phyloP scores from a whole-genome alignment of 768 basidiomycete species.

The Psilocybe cubensis region DNA sequence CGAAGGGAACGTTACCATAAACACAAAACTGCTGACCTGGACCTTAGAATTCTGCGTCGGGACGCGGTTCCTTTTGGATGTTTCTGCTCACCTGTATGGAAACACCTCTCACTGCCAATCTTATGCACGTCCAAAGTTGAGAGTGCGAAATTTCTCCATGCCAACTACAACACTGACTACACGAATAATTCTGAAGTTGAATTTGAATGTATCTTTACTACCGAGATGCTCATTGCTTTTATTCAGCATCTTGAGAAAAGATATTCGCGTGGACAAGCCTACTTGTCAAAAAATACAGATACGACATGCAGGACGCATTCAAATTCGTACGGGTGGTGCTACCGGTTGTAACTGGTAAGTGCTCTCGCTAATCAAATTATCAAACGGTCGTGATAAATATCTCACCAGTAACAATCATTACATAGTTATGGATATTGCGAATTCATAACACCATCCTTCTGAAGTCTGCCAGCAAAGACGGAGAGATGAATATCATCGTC shows the following conservation, averaged over 20 bases:
- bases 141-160: background rate
- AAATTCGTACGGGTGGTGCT: no score
- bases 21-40: no score
- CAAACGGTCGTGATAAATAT: background rate
- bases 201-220: background rate
- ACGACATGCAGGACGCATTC: no score
- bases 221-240: background rate
- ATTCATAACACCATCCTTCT: no score
- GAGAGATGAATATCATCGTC: background rate
- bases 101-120: background rate
- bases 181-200: no score
- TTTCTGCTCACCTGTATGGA: background rate
- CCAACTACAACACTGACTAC: background rate
- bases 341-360: background rate
- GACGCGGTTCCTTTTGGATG: no score
- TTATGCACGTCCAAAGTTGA: background rate
- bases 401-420: background rate
- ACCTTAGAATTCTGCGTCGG: no score
- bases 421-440: no score
- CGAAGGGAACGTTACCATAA: no score
- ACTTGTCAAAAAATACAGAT: no score
- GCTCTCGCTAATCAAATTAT: background rate
- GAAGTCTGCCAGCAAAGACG: background rate
- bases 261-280: no score
- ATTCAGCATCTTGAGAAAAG: no score